Percentiles rank a stretch among this genome's conserved stretches.
Evolutionary conservation across 495 filamentous ascomycete species (phyloP).

Genomic region (Aspergillus affinis): DNA sequence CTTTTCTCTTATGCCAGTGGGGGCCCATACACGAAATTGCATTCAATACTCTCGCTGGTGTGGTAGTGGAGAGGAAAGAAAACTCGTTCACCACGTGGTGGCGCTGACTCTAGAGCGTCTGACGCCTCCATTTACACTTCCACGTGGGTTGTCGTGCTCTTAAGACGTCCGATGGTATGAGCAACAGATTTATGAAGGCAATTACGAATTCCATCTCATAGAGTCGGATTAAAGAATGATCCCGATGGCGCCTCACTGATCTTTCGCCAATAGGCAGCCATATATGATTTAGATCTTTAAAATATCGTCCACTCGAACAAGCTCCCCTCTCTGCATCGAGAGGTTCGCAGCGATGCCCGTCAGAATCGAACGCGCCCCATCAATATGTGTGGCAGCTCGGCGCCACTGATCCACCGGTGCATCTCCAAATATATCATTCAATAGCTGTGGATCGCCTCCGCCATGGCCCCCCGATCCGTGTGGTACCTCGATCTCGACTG

Average conservation of each 20-base stretch:
- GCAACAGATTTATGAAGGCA: too few species aligned
- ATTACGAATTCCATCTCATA: too few species aligned
- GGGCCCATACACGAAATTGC: neutral
- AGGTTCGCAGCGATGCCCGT: conserved; percentile 58
- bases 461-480: conserved; percentile 31
- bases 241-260: too few species aligned
- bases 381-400: conserved; percentile 43
- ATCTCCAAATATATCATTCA: conserved; percentile 33
- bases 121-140: too few species aligned
- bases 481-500: conserved; percentile 26
- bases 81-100: neutral
- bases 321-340: conserved; percentile 51
- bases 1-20: neutral
- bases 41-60: neutral
- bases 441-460: conserved; percentile 32
- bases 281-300: conserved; percentile 18
- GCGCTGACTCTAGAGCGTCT: too few species aligned
- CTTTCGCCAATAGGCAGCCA: too few species aligned
- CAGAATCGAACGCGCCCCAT: conserved; percentile 55
- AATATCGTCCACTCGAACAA: conserved; percentile 30
- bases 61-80: neutral
- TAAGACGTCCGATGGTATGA: too few species aligned
- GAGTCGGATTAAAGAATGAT: too few species aligned
- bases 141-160: too few species aligned
- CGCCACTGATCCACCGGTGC: conserved; percentile 20